Percentiles rank a stretch among this genome's conserved stretches.
Conservation (phyloP, 176 grass and related monocot species). For the Chrysopogon serrulatus region DNA sequence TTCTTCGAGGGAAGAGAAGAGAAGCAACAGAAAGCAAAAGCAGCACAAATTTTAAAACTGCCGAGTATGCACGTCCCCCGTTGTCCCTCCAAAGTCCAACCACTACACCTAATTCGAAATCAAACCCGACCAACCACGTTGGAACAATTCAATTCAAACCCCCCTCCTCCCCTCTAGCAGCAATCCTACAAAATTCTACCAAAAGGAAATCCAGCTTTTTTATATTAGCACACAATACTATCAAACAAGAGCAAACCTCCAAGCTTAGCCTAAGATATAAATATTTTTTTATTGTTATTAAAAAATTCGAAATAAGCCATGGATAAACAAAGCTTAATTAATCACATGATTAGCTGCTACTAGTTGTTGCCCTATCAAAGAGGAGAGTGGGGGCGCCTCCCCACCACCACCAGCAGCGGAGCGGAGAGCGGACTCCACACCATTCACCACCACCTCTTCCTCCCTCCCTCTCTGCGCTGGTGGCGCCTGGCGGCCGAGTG, state of each 20-base stretch:
- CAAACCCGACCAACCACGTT: conserved; percentile 2
- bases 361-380: background rate
- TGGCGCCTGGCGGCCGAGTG: conserved; percentile 10
- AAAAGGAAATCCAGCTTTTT: background rate
- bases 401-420: conserved; percentile 22
- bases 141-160: conserved; percentile 13
- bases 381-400: background rate
- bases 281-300: too few species aligned
- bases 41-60: background rate
- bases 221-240: background rate
- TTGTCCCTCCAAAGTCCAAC: background rate
- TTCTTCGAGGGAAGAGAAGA: background rate
- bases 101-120: conserved; percentile 23
- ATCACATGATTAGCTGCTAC: background rate
- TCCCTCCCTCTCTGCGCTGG: background rate
- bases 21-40: background rate
- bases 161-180: too few species aligned
- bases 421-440: conserved; percentile 1
- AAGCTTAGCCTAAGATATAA: background rate
- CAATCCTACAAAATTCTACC: background rate
- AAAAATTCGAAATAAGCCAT: background rate
- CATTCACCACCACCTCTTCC: background rate
- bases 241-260: background rate
- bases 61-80: background rate
- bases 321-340: background rate